These are phyloP conservation scores for Emericellopsis terricola DNA, from an alignment of 495 filamentous ascomycete species.

Conservation along the genomic window DNA sequence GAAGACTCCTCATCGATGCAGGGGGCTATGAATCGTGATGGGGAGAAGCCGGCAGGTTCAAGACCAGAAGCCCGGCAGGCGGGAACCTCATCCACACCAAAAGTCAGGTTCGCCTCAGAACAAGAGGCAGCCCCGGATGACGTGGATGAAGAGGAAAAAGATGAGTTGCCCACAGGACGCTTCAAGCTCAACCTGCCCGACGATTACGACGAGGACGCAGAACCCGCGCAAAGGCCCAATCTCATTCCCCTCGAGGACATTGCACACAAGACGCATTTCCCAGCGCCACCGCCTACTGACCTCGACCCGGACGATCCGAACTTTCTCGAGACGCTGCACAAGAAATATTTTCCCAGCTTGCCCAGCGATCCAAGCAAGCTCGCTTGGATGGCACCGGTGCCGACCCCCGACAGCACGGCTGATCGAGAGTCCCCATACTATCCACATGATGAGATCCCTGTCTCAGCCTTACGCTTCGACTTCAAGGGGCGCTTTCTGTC, in stretches of 20 bases:
- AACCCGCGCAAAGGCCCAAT: constrained; percentile 15
- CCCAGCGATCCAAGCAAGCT: constrained; percentile 69
- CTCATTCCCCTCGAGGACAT: constrained; percentile 44
- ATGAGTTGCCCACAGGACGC: constrained; percentile 3
- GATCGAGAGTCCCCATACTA: constrained; percentile 62
- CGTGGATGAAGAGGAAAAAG: constrained; percentile 7
- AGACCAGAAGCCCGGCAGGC: constrained; percentile 8
- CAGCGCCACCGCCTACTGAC: constrained; percentile 29
- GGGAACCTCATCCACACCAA: constrained; percentile 3
- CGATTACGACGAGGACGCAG: constrained; percentile 8
- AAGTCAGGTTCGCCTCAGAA: neutral
- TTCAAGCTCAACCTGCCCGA: constrained; percentile 2
- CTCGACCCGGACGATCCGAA: constrained; percentile 68
- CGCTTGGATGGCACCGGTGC: constrained; percentile 70
- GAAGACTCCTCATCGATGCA: constrained; percentile 23
- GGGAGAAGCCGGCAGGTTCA: constrained; percentile 6
- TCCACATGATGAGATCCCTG: constrained; percentile 53
- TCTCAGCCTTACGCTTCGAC: constrained; percentile 72
- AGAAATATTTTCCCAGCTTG: constrained; percentile 81
- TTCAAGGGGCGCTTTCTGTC: constrained; percentile 64
- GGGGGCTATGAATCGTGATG: too few species aligned
- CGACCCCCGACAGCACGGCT: constrained; percentile 32
- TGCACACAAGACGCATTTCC: constrained; percentile 19
- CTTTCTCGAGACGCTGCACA: constrained; percentile 70
- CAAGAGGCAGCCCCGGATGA: too few species aligned